Evolutionary conservation across 2,329 filamentous ascomycete genomes (phyloP).

Genomic region (Clonostachys rosea): DNA sequence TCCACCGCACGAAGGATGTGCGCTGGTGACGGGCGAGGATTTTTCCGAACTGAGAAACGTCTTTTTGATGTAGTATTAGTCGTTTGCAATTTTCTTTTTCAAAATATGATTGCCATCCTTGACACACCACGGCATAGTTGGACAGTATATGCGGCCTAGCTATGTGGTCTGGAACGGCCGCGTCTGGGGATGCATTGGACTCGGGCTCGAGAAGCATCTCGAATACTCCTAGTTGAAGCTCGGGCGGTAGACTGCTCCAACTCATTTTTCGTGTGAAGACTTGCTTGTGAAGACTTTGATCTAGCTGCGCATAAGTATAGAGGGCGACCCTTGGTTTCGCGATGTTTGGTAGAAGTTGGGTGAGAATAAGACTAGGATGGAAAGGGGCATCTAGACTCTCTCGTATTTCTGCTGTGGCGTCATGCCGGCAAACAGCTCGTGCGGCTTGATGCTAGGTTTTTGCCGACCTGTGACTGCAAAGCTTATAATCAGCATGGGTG

Average conservation of each 20-base stretch:
- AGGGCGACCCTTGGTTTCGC: too few relatives aligned
- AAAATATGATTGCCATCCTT: constrained; percentile 1
- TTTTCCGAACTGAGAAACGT: not conserved
- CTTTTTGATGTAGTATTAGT: not conserved
- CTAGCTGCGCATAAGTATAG: too few relatives aligned
- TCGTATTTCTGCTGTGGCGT: too few relatives aligned
- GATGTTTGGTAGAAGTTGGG: too few relatives aligned
- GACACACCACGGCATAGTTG: not conserved
- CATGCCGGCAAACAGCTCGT: too few relatives aligned
- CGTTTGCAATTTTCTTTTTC: not conserved
- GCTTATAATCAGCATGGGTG: too few relatives aligned
- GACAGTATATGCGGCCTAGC: not conserved
- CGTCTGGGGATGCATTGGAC: not conserved
- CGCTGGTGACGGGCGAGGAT: not conserved
- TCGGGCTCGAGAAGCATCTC: not conserved
- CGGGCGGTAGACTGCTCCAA: not conserved
- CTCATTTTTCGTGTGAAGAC: not conserved
- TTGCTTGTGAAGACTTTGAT: too few relatives aligned
- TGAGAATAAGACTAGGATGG: too few relatives aligned
- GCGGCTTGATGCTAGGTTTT: too few relatives aligned
- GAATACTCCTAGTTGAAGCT: not conserved
- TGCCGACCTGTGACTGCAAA: too few relatives aligned
- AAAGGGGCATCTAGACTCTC: too few relatives aligned
- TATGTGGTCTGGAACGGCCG: not conserved
- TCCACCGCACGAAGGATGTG: not conserved